phyloP scores from a whole-genome alignment of 768 basidiomycete species.

The Suillus decipiens region DNA sequence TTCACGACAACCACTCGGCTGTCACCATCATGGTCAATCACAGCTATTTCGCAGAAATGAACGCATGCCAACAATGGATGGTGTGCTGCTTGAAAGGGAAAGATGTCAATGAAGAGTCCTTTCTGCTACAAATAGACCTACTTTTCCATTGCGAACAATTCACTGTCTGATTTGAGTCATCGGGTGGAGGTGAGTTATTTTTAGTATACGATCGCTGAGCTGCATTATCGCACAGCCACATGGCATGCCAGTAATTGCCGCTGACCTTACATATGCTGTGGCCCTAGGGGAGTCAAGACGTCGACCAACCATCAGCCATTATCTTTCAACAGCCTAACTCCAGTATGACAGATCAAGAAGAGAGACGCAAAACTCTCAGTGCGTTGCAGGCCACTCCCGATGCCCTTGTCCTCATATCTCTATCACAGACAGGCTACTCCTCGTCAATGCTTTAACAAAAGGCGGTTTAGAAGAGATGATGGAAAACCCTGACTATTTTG shows the following conservation, averaged over 20 bases:
- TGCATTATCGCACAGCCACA: slow-evolving; percentile 1
- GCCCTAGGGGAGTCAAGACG: neutral
- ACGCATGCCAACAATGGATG: slow-evolving; percentile 11
- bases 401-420: neutral
- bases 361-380: slow-evolving; percentile 24
- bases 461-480: slow-evolving; percentile 31
- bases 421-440: slow-evolving; percentile 25
- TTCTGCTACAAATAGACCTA: neutral
- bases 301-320: neutral
- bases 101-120: neutral
- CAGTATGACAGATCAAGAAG: slow-evolving; percentile 19
- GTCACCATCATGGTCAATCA: neutral
- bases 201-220: neutral
- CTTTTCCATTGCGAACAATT: slow-evolving; percentile 1
- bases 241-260: too few relatives aligned
- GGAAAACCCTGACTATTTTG: slow-evolving; percentile 19
- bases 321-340: neutral
- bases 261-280: too few relatives aligned
- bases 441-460: slow-evolving; percentile 24
- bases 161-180: neutral
- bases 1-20: slow-evolving; percentile 16
- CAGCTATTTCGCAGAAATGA: slow-evolving; percentile 4
- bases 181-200: neutral
- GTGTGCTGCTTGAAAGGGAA: neutral
- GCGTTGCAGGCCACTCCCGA: slow-evolving; percentile 4